Conservation (phyloP, 202 grass and related monocot species). For the Musa balbisiana region DNA sequence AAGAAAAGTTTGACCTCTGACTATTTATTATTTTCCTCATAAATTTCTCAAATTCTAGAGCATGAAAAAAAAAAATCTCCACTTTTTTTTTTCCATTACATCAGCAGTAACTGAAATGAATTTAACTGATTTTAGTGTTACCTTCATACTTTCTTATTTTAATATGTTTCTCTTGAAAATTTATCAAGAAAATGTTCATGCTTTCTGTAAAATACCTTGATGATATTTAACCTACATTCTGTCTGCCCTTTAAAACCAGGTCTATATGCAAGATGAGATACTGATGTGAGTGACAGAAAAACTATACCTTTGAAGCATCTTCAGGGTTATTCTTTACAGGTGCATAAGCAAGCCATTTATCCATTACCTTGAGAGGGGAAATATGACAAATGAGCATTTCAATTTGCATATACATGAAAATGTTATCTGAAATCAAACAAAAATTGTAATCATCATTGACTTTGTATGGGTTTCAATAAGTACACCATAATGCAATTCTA, state of each 20-base stretch:
- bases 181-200: no score
- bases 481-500: neutral
- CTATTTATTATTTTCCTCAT: no score
- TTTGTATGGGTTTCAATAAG: neutral
- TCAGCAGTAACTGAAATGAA: no score
- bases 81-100: no score
- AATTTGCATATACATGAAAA: neutral
- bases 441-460: neutral
- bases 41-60: no score
- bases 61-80: no score
- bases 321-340: constrained; percentile 97
- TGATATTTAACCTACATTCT: neutral
- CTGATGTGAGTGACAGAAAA: neutral
- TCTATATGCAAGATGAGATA: neutral
- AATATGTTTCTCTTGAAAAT: no score
- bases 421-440: neutral
- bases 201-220: no score
- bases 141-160: no score
- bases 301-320: constrained; percentile 82
- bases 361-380: constrained; percentile 44
- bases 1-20: no score
- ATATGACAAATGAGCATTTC: neutral
- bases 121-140: no score
- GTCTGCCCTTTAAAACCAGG: neutral
- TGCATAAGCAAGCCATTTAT: constrained; percentile 93